phyloP scores from a whole-genome alignment of 2,329 filamentous ascomycete species.

The Aspergillus fischeri region DNA sequence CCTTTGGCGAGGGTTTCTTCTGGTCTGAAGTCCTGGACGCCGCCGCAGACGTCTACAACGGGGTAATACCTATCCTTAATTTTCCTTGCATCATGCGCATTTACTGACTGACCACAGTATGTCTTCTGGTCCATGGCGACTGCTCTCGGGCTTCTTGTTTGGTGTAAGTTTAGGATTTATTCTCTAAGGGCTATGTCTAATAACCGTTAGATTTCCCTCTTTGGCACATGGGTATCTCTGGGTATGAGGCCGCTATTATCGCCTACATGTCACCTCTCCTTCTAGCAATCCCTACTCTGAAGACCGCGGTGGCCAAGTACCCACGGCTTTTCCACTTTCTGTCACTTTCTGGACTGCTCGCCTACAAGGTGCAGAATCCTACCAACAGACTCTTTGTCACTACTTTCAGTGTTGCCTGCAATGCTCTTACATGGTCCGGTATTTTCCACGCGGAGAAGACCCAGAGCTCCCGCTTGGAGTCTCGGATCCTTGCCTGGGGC shows the following conservation, averaged over 20 bases:
- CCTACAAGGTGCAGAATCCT: conserved; percentile 71
- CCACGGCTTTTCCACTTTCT: conserved; percentile 68
- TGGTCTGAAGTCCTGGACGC: conserved; percentile 74
- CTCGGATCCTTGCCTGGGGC: conserved; percentile 73
- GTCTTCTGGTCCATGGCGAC: conserved; percentile 95
- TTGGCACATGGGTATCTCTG: conserved; percentile 98
- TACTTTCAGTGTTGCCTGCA: conserved; percentile 73
- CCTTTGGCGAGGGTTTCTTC: conserved; percentile 68
- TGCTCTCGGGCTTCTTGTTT: conserved; percentile 80
- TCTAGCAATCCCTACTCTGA: conserved; percentile 66
- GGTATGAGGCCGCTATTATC: conserved; percentile 88
- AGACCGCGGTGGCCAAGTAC: conserved; percentile 64
- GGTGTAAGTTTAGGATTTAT: conserved; percentile 64
- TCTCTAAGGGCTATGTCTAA: conserved; percentile 13
- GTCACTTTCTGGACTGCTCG: conserved; percentile 72
- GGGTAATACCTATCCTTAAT: conserved; percentile 52
- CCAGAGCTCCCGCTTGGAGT: conserved; percentile 72
- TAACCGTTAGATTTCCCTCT: conserved; percentile 72
- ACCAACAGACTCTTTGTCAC: conserved; percentile 74
- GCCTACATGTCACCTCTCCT: conserved; percentile 75
- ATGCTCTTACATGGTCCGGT: conserved; percentile 78
- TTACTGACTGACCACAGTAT: conserved; percentile 55
- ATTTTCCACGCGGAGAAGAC: conserved; percentile 74
- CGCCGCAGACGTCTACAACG: conserved; percentile 84
- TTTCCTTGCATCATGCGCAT: background rate